These are phyloP conservation scores for Eragrostis nindensis DNA, from an alignment of 176 grass and related monocot species.

Conservation along the genomic window DNA sequence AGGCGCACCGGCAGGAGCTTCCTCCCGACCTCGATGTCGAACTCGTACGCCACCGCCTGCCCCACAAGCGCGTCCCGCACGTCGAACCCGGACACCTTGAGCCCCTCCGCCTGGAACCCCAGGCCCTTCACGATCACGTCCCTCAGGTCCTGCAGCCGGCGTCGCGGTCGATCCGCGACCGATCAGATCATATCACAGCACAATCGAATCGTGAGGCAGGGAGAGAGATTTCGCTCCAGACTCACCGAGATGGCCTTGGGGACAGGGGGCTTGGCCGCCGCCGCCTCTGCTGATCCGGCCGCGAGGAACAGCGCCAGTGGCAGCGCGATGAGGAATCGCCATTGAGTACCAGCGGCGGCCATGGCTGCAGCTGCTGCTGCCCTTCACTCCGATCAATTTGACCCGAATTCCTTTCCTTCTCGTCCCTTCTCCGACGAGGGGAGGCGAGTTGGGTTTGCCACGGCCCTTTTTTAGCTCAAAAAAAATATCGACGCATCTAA, in stretches of 20 bases:
- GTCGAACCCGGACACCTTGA: conserved; percentile 88
- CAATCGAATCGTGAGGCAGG: not conserved
- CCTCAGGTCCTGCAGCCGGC: conserved; percentile 64
- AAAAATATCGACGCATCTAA: not conserved
- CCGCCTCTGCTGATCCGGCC: conserved; percentile 18
- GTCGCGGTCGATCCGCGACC: not conserved
- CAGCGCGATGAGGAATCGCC: conserved; percentile 49
- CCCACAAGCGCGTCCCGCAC: conserved; percentile 83
- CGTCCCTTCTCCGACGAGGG: not conserved
- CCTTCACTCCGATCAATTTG: not conserved
- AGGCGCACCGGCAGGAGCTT: conserved; percentile 79
- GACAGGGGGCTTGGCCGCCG: conserved; percentile 37
- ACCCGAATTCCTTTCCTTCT: not conserved
- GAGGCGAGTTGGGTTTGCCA: not conserved
- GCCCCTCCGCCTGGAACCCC: conserved; percentile 67
- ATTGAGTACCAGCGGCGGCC: conserved; percentile 43
- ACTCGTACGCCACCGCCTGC: conserved; percentile 81
- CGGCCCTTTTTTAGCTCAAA: not conserved
- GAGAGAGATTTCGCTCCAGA: not conserved
- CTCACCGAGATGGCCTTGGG: conserved; percentile 81
- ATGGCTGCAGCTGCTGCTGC: conserved; percentile 27
- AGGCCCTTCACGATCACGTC: conserved; percentile 77
- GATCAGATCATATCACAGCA: not conserved
- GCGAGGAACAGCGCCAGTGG: conserved; percentile 43
- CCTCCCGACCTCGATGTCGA: conserved; percentile 78